These are phyloP conservation scores for Dipteronia sinensis DNA, from an alignment of 345 rosid genomes.

Conservation along the genomic window DNA sequence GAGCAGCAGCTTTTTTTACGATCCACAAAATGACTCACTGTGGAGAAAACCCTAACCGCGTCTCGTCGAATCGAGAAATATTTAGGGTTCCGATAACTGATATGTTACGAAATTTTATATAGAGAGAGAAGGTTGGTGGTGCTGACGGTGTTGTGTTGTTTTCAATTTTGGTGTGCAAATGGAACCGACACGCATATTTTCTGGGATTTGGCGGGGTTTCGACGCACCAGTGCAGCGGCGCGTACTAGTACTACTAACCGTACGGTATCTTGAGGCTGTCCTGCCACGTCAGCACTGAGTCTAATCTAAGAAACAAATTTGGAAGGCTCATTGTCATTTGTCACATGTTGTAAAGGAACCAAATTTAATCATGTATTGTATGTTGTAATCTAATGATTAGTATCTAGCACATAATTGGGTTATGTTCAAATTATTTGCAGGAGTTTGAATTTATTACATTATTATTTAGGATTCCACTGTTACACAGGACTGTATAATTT, in stretches of 20 bases:
- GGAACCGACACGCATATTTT: background rate
- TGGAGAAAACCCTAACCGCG: constrained; percentile 9
- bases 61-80: background rate
- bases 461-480: too few species aligned
- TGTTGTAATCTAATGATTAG: too few species aligned
- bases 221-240: constrained; percentile 6
- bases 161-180: constrained; percentile 1
- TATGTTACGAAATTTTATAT: background rate
- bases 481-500: too few species aligned
- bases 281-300: background rate
- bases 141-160: constrained; percentile 11
- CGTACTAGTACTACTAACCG: constrained; percentile 8
- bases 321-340: too few species aligned
- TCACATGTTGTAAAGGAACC: too few species aligned
- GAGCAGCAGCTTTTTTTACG: background rate
- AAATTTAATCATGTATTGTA: too few species aligned
- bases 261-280: background rate
- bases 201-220: constrained; percentile 28
- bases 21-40: background rate
- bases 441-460: too few species aligned
- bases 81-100: background rate
- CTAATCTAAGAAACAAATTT: too few species aligned
- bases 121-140: background rate
- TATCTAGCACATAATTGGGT: too few species aligned
- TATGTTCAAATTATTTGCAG: too few species aligned